Conservation (phyloP, 805 yeast species). For the Komagataella mondaviorum region DNA sequence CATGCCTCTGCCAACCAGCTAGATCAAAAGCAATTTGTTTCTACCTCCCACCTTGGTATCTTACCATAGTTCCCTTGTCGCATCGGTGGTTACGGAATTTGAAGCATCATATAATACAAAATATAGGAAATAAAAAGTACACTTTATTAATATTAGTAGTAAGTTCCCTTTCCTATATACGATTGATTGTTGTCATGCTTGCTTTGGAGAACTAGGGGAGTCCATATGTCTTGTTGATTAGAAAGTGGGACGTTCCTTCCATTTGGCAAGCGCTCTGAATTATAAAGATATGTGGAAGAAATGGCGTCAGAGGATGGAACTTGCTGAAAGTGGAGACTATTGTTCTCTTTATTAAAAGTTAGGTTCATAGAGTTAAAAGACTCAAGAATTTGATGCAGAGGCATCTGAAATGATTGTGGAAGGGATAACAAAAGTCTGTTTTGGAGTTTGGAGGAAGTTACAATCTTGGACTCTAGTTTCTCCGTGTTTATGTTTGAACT, state of each 20-base stretch:
- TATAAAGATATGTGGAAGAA: background rate
- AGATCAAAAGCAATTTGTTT: background rate
- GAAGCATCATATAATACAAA: background rate
- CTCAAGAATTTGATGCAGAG: background rate
- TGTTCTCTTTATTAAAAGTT: constrained; percentile 3
- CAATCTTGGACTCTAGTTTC: background rate
- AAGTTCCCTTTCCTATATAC: background rate
- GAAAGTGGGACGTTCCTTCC: constrained; percentile 2
- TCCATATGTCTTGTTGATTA: background rate
- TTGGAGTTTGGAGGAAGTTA: background rate
- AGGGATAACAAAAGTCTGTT: background rate
- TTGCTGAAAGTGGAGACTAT: constrained; percentile 2
- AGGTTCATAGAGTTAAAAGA: constrained; percentile 1
- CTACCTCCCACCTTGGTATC: background rate
- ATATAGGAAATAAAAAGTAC: background rate
- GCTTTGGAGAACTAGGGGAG: background rate
- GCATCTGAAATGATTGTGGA: background rate
- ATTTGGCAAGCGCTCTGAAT: constrained; percentile 1
- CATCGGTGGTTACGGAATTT: background rate
- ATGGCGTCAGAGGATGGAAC: background rate
- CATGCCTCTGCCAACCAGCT: constrained; percentile 20
- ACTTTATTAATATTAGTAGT: background rate
- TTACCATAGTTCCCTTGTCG: background rate
- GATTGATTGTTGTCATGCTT: background rate
- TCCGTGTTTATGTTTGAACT: background rate